Evolutionary conservation across 1,284 basidiomycete genomes (phyloP), one percentile per base, ranked within the genome.

Genomic region (Cronartium quercuum): DNA sequence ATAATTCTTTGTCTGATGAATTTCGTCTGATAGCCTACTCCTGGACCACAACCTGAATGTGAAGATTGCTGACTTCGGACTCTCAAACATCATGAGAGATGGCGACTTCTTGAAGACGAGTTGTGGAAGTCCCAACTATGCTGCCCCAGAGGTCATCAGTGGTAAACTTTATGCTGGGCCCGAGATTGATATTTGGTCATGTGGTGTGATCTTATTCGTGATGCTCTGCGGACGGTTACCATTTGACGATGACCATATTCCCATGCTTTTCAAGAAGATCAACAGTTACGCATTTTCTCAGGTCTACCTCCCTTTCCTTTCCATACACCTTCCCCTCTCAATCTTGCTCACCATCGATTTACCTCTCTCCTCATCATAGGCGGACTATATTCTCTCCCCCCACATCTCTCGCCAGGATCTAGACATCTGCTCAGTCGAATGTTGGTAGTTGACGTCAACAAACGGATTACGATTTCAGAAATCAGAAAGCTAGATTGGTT

Each of bases 161-260:
- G 93, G 93, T 15, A 91, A 91, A 76, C 85, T 94, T 7, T 97
- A 97, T 81, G 92, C 92, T 0, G 94, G 94, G 0, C 93, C 94
- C 0, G 94, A 95, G 82, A 94, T 96, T 79, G 94, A 97, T 79
- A 92, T 96, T n/a, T 97, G 94, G 94, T 92, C 90, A 79, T 91
- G 91, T 75, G 94, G 94, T 0, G 93, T 96, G 41, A 96, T 97
- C 79, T 86, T 97, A 73, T 96, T 93, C 83, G 94, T 96, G 66
- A 92, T 97, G 88, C 86, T 97, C 6, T 94, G 91, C 80, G 94
- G 94, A 12, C 85, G 90, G 66, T 85, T 96, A 55, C 94, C 94
- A 0, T 96, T 97, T 81, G 94, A 96, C 83, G 94, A 96, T 82
- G 92, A 95, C 69, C 91, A 95, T 80, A 92, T 96, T 61, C 91